phyloP scores from a whole-genome alignment of 345 rosid species.

The Brassica nigra region DNA sequence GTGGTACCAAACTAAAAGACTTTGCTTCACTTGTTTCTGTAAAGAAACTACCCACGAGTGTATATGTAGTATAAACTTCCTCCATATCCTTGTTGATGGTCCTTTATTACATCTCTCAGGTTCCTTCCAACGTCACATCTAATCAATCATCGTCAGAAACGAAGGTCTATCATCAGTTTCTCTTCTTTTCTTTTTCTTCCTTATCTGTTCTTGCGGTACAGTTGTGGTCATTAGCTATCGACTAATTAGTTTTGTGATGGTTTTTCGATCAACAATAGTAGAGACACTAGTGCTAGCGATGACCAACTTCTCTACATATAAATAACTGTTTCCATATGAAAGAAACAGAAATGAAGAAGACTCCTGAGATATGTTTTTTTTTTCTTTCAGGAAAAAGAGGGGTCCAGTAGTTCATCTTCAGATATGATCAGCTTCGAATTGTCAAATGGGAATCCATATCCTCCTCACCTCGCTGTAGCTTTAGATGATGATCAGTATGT shows the following conservation, averaged over 20 bases:
- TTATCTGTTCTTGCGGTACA: not conserved
- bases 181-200: not conserved
- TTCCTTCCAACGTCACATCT: constrained; percentile 61
- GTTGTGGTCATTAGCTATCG: not conserved
- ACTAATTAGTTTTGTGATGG: not conserved
- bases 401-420: constrained; percentile 62
- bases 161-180: constrained; percentile 50
- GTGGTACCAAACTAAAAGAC: not conserved
- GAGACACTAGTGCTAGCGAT: not conserved
- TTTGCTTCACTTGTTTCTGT: constrained; percentile 6
- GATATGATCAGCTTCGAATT: constrained; percentile 86
- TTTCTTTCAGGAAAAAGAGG: constrained; percentile 56
- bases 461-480: constrained; percentile 57
- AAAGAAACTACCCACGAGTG: not conserved
- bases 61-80: not conserved
- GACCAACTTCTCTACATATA: constrained; percentile 1
- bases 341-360: constrained; percentile 7
- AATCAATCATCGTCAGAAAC: constrained; percentile 49
- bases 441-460: constrained; percentile 60
- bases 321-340: not conserved
- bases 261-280: not conserved
- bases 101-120: constrained; percentile 48
- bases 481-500: constrained; percentile 74
- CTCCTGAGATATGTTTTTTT: constrained; percentile 7
- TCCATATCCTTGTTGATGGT: constrained; percentile 8